phyloP scores from a whole-genome alignment of 2,329 filamentous ascomycete genomes.

The Alternaria viburni region DNA sequence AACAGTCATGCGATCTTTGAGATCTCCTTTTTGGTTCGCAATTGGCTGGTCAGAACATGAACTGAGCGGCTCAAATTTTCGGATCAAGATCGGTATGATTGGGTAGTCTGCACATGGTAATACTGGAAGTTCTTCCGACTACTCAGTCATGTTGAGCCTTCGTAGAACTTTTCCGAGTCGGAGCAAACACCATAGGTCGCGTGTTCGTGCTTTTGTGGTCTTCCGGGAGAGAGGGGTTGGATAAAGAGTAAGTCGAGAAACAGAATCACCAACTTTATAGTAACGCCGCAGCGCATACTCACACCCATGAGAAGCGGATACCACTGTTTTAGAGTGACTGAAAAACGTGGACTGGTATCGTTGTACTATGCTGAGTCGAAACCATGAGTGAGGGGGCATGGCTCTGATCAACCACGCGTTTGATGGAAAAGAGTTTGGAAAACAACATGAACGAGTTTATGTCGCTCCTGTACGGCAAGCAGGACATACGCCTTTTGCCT shows the following conservation, averaged over 20 bases:
- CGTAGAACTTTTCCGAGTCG: not conserved
- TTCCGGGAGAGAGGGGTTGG: not conserved
- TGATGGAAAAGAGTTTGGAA: accelerated
- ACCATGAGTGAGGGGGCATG: not conserved
- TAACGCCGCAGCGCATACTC: not conserved
- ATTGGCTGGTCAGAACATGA: not conserved
- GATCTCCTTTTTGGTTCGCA: not conserved
- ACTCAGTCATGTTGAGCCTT: not conserved
- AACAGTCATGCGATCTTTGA: not conserved
- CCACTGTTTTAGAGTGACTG: not conserved
- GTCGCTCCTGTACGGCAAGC: accelerated
- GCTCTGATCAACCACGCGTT: not conserved
- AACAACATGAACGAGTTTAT: accelerated
- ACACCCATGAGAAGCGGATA: not conserved
- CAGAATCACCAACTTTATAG: not conserved
- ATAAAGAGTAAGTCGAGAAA: not conserved
- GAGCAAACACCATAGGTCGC: too few relatives aligned
- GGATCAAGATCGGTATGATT: accelerated
- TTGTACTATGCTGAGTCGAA: not conserved
- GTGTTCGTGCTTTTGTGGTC: too few relatives aligned
- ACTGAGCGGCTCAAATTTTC: not conserved
- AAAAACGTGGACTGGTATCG: not conserved
- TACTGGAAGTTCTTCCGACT: accelerated
- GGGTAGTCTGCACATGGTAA: not conserved
- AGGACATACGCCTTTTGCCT: too few relatives aligned